Evolutionary conservation across 257 asterid genomes (phyloP), one percentile per base, ranked within the genome.

Genomic region (Fraxinus cuspidata): DNA sequence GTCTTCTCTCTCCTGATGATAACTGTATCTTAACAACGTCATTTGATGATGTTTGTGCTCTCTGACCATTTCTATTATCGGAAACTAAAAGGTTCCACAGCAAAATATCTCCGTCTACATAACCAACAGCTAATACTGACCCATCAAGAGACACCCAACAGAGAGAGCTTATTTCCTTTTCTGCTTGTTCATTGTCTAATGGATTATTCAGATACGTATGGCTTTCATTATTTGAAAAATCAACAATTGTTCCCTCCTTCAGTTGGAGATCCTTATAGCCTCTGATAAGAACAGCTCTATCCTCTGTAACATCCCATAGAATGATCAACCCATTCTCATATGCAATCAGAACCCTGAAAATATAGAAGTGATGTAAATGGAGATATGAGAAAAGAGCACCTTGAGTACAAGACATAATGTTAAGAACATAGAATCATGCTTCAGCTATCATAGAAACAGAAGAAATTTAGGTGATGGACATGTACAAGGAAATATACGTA

Each of bases 111-210:
- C 99, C 99, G 79, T 96, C 99, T 74, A 96, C 92, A 76, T 96
- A 93, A 47, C 99, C 99, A 79, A 96, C 97, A 65, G 99, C 98
- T 85, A 93, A 86, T 79, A 88, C 82, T 79, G 98, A 90, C 60
- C 97, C 98, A 86, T 96, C 98, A 71, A 89, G 77, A 47, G 99
- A 90, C 63, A 83, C 95, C 98, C 99, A 96, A 90, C 99, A 96
- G 70, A 96, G 90, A 85, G 98, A 89, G 84, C 96, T 88, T 86
- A 96, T 93, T 84, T 93, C 99, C 81, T 96, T 96, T 42, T 89
- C 97, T 73, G 71, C 82, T 80, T 87, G 92, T 78, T 89, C 95
- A 53, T 81, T 79, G 37, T 90, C 95, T 71, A 81, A 79, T 76
- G 89, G 81, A 80, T 81, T 83, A 77, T 76, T 77, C 70, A 38